Percentiles rank a stretch among this genome's conserved stretches.
Conservation (phyloP, 2,329 filamentous ascomycete genomes). For the Neocatenulostroma microsporum region DNA sequence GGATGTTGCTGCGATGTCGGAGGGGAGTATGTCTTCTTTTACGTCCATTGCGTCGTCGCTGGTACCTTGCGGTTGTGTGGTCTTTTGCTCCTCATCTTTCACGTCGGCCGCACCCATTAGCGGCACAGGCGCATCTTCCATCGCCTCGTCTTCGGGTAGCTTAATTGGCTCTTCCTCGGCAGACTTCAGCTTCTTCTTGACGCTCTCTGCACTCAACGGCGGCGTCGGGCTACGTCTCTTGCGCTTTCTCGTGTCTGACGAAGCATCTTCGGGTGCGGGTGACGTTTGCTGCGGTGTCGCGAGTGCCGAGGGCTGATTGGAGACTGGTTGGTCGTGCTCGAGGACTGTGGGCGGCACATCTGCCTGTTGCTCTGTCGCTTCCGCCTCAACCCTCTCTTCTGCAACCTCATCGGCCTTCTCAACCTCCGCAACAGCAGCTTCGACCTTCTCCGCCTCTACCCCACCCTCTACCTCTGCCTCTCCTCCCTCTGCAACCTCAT, state of each 20-base stretch:
- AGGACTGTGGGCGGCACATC: conserved; percentile 6
- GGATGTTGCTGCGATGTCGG: conserved; percentile 2
- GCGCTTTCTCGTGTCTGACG: conserved; percentile 22
- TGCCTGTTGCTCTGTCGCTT: background rate
- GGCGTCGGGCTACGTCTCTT: conserved; percentile 26
- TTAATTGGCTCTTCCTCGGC: conserved; percentile 28
- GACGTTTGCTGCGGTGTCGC: conserved; percentile 9
- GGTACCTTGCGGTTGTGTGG: conserved; percentile 16
- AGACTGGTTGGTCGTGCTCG: conserved; percentile 2
- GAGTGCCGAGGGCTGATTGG: conserved; percentile 3
- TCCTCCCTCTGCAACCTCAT: conserved; percentile 4
- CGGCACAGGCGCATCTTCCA: conserved; percentile 19
- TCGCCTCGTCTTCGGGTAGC: conserved; percentile 13
- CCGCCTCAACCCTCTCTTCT: conserved; percentile 14
- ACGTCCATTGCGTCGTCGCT: conserved; percentile 26
- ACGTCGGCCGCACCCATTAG: conserved; percentile 8
- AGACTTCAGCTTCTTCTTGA: conserved; percentile 38
- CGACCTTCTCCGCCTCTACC: conserved; percentile 2
- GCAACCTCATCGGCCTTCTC: conserved; percentile 15
- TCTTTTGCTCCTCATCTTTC: conserved; percentile 12
- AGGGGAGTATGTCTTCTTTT: conserved; percentile 7
- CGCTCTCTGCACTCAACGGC: conserved; percentile 21
- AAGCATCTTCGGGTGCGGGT: conserved; percentile 4
- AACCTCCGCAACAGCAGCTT: conserved; percentile 13
- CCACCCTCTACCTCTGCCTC: conserved; percentile 5